These are phyloP conservation scores for Colletotrichum cordylinicola DNA, from an alignment of 2,329 filamentous ascomycete species.

Conservation along the genomic window DNA sequence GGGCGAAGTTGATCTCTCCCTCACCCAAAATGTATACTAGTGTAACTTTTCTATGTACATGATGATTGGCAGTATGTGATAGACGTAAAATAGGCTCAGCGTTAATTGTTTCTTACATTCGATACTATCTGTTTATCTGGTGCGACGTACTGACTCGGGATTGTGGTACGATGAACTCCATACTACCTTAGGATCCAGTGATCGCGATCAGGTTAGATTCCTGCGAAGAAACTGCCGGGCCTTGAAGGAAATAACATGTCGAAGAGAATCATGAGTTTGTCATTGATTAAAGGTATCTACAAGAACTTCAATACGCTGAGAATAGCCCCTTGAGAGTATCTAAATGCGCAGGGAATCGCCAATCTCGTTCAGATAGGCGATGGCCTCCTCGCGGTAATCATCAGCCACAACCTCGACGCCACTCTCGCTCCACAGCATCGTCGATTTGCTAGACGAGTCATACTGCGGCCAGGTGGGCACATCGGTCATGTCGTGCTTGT, in stretches of 20 bases:
- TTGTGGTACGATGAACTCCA: not conserved
- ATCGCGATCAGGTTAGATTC: not conserved
- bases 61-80: not conserved
- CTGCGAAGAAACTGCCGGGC: not conserved
- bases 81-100: not conserved
- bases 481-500: slow-evolving; percentile 44
- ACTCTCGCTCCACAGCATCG: not conserved
- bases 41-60: not conserved
- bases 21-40: not conserved
- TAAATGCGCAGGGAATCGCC: not conserved
- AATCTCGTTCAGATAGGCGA: not conserved
- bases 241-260: not conserved
- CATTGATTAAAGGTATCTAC: not conserved
- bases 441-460: not conserved
- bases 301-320: not conserved
- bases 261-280: not conserved
- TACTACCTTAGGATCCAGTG: not conserved
- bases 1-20: not conserved
- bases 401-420: not conserved
- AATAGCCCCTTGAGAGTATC: not conserved
- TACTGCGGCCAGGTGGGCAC: slow-evolving; percentile 36
- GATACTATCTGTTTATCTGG: not conserved
- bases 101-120: not conserved
- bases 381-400: not conserved
- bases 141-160: not conserved